phyloP scores from a whole-genome alignment of 148 eudicot genomes.

The Tetragonia tetragonoides region DNA sequence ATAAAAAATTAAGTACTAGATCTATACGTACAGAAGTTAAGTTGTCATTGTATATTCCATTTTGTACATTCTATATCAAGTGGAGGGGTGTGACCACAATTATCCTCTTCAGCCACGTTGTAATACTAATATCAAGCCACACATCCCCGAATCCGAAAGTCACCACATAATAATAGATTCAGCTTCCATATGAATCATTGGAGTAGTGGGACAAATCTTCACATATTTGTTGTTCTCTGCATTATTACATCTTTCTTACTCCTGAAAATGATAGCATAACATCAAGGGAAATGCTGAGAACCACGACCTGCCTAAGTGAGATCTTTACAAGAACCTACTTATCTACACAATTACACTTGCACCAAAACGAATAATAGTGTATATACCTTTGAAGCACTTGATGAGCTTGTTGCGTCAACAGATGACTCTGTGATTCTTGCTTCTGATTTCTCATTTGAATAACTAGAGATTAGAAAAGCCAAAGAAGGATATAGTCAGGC shows the following conservation, averaged over 20 bases:
- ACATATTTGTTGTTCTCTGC: background rate
- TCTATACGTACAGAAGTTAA: constrained; percentile 2
- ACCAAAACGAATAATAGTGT: background rate
- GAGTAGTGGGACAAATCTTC: background rate
- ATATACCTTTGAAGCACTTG: constrained; percentile 50
- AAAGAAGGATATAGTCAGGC: constrained; percentile 12
- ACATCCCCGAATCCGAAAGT: background rate
- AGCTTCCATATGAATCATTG: constrained; percentile 13
- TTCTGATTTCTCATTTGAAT: constrained; percentile 91
- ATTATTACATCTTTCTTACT: constrained; percentile 13
- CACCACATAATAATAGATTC: constrained; percentile 1
- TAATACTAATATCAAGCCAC: background rate
- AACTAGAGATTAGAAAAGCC: constrained; percentile 38
- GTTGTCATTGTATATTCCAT: background rate
- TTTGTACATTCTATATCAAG: constrained; percentile 8
- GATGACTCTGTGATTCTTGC: constrained; percentile 63
- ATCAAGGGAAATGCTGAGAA: constrained; percentile 9
- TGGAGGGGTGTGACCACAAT: background rate
- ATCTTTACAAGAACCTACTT: background rate
- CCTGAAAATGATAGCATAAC: constrained; percentile 24
- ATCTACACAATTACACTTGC: no score
- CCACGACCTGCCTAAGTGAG: background rate
- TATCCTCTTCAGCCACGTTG: background rate
- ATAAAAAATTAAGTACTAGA: background rate
- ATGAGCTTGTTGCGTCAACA: constrained; percentile 39